phyloP scores from a whole-genome alignment of 2,329 filamentous ascomycete species.

The Domatiomyces globalis region DNA sequence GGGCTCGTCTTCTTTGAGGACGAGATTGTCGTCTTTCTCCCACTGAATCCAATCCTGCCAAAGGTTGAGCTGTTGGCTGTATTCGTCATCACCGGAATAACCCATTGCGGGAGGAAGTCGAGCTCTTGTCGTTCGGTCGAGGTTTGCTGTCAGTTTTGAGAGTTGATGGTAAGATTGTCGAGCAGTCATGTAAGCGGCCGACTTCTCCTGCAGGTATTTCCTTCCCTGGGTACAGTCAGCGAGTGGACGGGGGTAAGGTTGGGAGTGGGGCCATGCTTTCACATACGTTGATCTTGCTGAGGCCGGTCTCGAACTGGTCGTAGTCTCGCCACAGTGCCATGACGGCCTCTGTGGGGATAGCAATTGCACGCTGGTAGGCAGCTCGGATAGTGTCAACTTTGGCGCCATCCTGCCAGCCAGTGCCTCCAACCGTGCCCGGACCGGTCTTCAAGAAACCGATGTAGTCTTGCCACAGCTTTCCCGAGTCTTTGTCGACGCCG shows the following conservation, averaged over 20 bases:
- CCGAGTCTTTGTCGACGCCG: conserved; percentile 81
- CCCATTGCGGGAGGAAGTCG: conserved; percentile 68
- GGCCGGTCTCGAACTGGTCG: conserved; percentile 82
- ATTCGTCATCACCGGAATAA: conserved; percentile 77
- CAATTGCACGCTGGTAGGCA: conserved; percentile 80
- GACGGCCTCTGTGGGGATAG: conserved; percentile 69
- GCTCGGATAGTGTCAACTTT: conserved; percentile 93
- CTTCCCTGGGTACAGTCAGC: conserved; percentile 47
- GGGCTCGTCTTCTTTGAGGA: conserved; percentile 68
- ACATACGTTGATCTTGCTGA: conserved; percentile 80
- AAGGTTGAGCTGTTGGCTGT: conserved; percentile 64
- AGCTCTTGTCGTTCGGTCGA: conserved; percentile 66
- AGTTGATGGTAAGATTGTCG: conserved; percentile 78
- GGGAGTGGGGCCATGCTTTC: neutral
- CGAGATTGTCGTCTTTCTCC: conserved; percentile 86
- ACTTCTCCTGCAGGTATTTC: conserved; percentile 87
- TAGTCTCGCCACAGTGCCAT: conserved; percentile 93
- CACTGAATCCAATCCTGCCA: conserved; percentile 93
- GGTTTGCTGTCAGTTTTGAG: conserved; percentile 68
- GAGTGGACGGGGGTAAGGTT: neutral
- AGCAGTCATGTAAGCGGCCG: conserved; percentile 89
- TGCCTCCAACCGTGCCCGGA: conserved; percentile 72
- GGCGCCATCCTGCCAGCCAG: conserved; percentile 88
- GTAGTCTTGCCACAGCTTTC: conserved; percentile 85
- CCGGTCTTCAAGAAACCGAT: conserved; percentile 82